Evolutionary conservation across 345 rosid genomes (phyloP), one percentile per base, ranked within the genome.

Genomic region (Eucalyptus pauciflora): DNA sequence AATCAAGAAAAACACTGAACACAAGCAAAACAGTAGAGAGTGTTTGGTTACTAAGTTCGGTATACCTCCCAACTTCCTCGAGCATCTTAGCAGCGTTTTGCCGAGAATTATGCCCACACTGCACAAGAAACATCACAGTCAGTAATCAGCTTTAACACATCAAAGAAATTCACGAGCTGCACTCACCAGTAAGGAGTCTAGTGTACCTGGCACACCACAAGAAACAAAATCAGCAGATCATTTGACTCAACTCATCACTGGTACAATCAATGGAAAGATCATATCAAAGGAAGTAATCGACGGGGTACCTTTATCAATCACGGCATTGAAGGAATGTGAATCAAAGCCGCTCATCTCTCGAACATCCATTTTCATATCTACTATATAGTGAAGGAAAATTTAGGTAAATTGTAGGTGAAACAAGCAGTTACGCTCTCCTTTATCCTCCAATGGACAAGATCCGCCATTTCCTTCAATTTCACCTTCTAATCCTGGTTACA

Each of bases 101-200:
- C 76, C 95, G 92, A 4, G 99, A 95, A 91, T 94, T 92, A 89
- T 89, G 94, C 80, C 98, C 99, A 90, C 99, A 96, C 99, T 97
- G 88, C 58, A 89, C 45, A 58, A 50, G 50, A 41, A 67, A 64
- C 80, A 91, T 2, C 43, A 49, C 86, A 90, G 52, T 62, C 50
- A 7, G 13, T 37, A 25, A 58, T 87, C 46, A 90, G 89, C 86
- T 85, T 41, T 80, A 50, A 67, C 69, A 50, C 29, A 37, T 15
- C 13, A 31, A 89, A 86, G 67, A 46, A 67, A 54, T n/a, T n/a
- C 87, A 87, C 17, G 31, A 46, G 87, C 76, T 79, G 31, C 85
- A 90, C 98, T 95, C 92, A 97, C 99, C 96, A 96, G 90, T 89
- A 97, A 92, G 51, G 99, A 97, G 92, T 97, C 99, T 24, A 97